phyloP scores from a whole-genome alignment of 345 rosid genomes.

The Nephelium lappaceum region DNA sequence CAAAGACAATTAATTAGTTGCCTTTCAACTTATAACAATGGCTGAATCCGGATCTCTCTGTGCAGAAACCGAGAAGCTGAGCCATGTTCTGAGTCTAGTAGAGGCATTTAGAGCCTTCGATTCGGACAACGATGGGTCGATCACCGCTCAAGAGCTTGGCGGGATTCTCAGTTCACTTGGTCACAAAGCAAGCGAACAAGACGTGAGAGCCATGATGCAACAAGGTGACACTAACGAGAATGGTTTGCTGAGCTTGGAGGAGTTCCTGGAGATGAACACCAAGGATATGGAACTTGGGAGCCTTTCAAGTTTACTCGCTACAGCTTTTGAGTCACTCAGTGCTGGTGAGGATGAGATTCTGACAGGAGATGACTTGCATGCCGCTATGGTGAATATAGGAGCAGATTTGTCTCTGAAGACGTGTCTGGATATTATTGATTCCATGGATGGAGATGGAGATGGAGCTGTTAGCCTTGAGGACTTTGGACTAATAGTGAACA shows the following conservation, averaged over 20 bases:
- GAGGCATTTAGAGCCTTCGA: conserved; percentile 72
- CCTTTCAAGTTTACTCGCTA: conserved; percentile 34
- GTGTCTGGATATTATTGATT: conserved; percentile 41
- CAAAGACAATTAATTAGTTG: not conserved
- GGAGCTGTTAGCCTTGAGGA: conserved; percentile 52
- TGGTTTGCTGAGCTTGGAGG: conserved; percentile 54
- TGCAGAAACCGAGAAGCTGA: conserved; percentile 47
- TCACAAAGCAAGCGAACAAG: conserved; percentile 44
- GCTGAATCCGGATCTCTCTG: conserved; percentile 42
- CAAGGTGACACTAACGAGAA: conserved; percentile 54
- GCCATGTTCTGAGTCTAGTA: conserved; percentile 45
- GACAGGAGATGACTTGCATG: conserved; percentile 45
- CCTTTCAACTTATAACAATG: conserved; percentile 25
- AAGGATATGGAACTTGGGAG: conserved; percentile 45
- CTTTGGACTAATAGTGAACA: conserved; percentile 35
- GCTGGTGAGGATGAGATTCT: conserved; percentile 30
- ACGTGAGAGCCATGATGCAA: conserved; percentile 54
- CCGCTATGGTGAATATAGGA: conserved; percentile 29
- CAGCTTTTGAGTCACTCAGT: conserved; percentile 37
- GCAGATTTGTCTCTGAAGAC: conserved; percentile 31
- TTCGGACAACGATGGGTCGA: conserved; percentile 53
- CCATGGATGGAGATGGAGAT: conserved; percentile 60
- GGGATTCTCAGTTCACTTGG: conserved; percentile 64
- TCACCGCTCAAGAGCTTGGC: conserved; percentile 55
- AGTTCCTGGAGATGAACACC: conserved; percentile 69